These are phyloP conservation scores for Schizosaccharomyces japonicus DNA, from an alignment of 805 yeast genomes.

Conservation along the genomic window DNA sequence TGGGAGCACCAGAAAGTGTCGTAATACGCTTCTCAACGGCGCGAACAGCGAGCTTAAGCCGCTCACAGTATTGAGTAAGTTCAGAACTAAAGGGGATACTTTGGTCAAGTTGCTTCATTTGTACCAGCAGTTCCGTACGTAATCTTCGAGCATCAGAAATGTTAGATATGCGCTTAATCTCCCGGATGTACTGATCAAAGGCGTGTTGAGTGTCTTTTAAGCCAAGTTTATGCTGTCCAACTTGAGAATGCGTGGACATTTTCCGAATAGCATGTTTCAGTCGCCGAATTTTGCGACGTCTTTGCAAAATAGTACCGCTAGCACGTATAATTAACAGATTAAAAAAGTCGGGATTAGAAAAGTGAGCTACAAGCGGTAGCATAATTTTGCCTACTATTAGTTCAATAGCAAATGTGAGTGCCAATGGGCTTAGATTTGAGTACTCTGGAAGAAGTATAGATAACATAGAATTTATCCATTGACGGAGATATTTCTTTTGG, in stretches of 20 bases:
- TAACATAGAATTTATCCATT: background rate
- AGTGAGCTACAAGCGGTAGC: background rate
- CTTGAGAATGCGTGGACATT: background rate
- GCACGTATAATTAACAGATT: background rate
- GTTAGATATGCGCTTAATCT: background rate
- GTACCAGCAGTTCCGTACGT: background rate
- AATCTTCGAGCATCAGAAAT: conserved; percentile 2
- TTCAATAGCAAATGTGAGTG: background rate
- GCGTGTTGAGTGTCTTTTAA: background rate
- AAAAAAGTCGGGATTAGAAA: conserved; percentile 1
- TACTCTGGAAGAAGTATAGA: background rate
- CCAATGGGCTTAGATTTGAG: background rate
- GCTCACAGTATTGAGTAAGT: background rate
- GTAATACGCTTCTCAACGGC: background rate
- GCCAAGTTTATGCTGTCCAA: background rate
- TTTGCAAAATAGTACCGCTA: background rate
- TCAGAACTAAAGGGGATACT: background rate
- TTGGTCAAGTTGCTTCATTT: background rate
- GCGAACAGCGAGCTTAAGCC: background rate
- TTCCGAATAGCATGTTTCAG: conserved; percentile 2
- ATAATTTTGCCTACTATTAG: background rate
- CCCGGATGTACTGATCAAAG: conserved; percentile 1
- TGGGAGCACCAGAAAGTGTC: background rate
- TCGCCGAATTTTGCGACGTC: background rate
- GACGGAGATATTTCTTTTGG: background rate